These are phyloP conservation scores for Fusarium sp. DNA, from an alignment of 2,329 filamentous ascomycete species.

Conservation along the genomic window DNA sequence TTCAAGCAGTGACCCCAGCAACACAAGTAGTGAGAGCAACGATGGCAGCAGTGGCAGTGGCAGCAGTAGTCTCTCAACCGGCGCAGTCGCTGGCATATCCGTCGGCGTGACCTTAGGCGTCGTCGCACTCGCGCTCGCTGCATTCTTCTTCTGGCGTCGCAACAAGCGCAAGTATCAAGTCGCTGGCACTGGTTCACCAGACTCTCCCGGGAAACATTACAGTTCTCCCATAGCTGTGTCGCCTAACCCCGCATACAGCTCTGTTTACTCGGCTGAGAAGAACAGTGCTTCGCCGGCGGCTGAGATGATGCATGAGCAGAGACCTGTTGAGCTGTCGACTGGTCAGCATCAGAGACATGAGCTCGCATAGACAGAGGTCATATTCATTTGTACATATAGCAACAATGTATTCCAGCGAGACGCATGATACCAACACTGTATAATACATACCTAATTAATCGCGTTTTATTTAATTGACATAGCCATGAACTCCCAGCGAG, in stretches of 20 bases:
- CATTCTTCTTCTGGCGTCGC: conserved; percentile 20
- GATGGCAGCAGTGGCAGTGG: accelerated
- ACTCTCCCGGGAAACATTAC: not conserved
- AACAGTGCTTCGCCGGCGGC: not conserved
- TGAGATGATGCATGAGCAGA: conserved; percentile 2
- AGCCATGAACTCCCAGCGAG: too few relatives aligned
- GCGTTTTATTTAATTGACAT: too few relatives aligned
- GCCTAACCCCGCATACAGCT: not conserved
- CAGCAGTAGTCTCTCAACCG: conserved; percentile 1
- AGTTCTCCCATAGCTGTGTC: not conserved
- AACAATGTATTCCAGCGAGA: not conserved
- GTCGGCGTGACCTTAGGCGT: conserved; percentile 3
- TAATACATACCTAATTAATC: not conserved
- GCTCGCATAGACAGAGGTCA: not conserved
- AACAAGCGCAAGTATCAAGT: conserved; percentile 8
- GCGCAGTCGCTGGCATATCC: conserved; percentile 15
- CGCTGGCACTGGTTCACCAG: not conserved
- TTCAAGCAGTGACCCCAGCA: not conserved
- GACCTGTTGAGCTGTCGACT: not conserved
- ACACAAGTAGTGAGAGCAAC: not conserved
- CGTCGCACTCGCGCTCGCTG: not conserved
- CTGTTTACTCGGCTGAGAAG: not conserved
- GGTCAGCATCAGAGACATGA: conserved; percentile 4
- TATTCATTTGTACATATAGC: not conserved
- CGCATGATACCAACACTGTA: not conserved